Percentiles rank a stretch among this genome's conserved stretches.
These are phyloP conservation scores for Hygrophoropsis aurantiaca DNA, from an alignment of 768 basidiomycete genomes.

Conservation along the genomic window DNA sequence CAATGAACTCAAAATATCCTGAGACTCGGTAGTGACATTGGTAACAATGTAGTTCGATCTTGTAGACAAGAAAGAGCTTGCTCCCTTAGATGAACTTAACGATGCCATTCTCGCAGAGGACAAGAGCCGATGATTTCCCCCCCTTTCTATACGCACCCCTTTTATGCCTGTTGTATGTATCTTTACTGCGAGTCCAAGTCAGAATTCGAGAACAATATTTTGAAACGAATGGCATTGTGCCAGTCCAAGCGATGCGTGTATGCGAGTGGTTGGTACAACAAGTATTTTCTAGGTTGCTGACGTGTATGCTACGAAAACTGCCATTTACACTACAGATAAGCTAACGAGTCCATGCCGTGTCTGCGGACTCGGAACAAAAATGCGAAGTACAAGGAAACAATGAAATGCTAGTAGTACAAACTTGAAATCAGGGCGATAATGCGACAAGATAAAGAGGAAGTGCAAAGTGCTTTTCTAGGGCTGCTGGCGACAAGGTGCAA, in stretches of 20 bases:
- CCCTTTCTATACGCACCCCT: not conserved
- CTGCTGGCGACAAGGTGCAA: too few species aligned
- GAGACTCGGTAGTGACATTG: constrained; percentile 6
- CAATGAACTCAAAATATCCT: constrained; percentile 1
- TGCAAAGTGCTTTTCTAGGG: not conserved
- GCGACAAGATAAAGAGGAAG: not conserved
- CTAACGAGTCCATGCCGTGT: constrained; percentile 6
- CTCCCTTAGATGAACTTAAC: constrained; percentile 92
- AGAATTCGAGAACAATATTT: not conserved
- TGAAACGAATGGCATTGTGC: too few species aligned
- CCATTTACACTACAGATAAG: not conserved
- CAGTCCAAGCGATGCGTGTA: constrained; percentile 2
- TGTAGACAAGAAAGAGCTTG: constrained; percentile 95
- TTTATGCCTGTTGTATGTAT: not conserved
- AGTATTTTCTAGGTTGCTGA: not conserved
- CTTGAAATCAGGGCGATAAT: not conserved
- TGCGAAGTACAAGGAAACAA: constrained; percentile 1
- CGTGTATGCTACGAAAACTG: not conserved
- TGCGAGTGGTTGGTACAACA: not conserved
- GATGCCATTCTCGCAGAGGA: constrained; percentile 78
- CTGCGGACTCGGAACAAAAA: not conserved
- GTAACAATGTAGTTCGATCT: constrained; percentile 68
- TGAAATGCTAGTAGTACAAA: not conserved
- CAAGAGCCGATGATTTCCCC: constrained; percentile 29
- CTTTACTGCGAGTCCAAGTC: not conserved